Evolutionary conservation across 768 basidiomycete genomes (phyloP).

Genomic region (Asterophora parasitica): DNA sequence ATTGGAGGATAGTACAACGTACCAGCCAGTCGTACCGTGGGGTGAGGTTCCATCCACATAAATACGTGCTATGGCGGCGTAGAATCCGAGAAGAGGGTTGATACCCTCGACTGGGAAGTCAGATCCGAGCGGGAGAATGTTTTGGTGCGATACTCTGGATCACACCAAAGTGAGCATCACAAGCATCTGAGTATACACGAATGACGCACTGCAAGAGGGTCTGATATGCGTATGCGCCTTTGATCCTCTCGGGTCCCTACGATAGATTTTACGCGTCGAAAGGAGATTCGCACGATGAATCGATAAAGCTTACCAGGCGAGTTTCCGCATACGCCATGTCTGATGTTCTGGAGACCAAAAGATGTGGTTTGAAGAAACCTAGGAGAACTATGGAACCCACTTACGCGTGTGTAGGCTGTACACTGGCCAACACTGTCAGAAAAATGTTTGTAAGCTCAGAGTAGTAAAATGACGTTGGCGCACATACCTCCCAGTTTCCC

Average conservation of each 20-base stretch:
- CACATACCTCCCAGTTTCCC: slow-evolving; percentile 68
- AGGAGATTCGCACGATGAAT: background rate
- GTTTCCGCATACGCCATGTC: slow-evolving; percentile 92
- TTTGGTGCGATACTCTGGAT: slow-evolving; percentile 44
- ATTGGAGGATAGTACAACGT: slow-evolving; percentile 17
- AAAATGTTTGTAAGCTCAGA: background rate
- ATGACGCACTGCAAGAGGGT: slow-evolving; percentile 56
- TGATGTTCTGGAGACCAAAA: slow-evolving; percentile 50
- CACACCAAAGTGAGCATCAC: background rate
- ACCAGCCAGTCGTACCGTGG: slow-evolving; percentile 84
- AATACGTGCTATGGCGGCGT: slow-evolving; percentile 79
- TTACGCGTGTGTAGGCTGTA: slow-evolving; percentile 90
- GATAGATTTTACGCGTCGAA: background rate
- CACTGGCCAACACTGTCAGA: slow-evolving; percentile 82
- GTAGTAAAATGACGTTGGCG: background rate
- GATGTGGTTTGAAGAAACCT: background rate
- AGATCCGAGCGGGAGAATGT: slow-evolving; percentile 75
- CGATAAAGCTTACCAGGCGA: slow-evolving; percentile 49
- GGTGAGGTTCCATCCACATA: slow-evolving; percentile 58
- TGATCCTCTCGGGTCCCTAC: slow-evolving; percentile 62
- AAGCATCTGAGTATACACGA: background rate
- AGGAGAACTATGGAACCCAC: slow-evolving; percentile 18
- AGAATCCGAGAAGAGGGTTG: slow-evolving; percentile 86
- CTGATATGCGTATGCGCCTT: slow-evolving; percentile 88
- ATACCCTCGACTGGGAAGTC: slow-evolving; percentile 94